A percentile compares a stretch with the other conserved stretches of the same genome.
Conservation (phyloP, 345 rosid genomes). For the Salix arbutifolia region DNA sequence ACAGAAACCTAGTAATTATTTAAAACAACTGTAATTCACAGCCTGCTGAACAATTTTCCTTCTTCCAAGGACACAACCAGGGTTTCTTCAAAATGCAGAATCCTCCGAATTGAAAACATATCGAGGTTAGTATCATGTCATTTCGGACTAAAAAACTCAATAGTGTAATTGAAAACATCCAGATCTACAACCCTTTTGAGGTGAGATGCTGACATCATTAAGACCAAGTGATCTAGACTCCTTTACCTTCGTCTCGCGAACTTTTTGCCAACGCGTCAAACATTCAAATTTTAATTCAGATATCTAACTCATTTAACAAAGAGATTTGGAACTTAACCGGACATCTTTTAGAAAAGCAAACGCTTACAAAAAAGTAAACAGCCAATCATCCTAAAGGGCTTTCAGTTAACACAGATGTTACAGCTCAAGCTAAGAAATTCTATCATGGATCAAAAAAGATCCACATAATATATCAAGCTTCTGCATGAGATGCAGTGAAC, state of each 20-base stretch:
- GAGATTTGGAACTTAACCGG: neutral
- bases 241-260: neutral
- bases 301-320: neutral
- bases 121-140: conserved; percentile 2
- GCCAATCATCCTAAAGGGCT: neutral
- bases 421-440: neutral
- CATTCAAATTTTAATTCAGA: neutral
- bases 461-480: conserved; percentile 7
- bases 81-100: conserved; percentile 9
- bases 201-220: conserved; percentile 19
- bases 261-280: conserved; percentile 9
- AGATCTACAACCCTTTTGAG: conserved; percentile 8
- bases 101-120: conserved; percentile 18
- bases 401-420: neutral
- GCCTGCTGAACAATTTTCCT: neutral
- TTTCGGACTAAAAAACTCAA: conserved; percentile 2
- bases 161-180: neutral
- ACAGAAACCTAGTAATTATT: neutral
- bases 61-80: neutral
- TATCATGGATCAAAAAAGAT: neutral
- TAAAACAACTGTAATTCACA: neutral
- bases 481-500: neutral
- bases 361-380: conserved; percentile 1
- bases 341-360: neutral
- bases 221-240: neutral